phyloP scores from a whole-genome alignment of 2,329 filamentous ascomycete species.

The Phoma herbarum region DNA sequence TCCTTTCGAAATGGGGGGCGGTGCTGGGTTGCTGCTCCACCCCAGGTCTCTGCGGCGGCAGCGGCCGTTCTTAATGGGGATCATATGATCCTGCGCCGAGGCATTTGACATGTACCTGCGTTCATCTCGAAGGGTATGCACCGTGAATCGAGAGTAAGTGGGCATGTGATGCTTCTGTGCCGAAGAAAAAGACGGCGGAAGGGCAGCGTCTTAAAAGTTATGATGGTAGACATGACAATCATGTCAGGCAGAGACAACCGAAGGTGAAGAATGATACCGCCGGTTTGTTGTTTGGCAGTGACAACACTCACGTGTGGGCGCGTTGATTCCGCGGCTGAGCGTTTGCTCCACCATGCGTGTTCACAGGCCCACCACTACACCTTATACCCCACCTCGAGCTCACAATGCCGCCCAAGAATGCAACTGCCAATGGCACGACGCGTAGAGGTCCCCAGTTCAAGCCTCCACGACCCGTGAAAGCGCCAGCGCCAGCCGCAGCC shows the following conservation, averaged over 20 bases:
- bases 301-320: slow-evolving; percentile 3
- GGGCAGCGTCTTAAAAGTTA: no score
- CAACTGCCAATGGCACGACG: slow-evolving; percentile 27
- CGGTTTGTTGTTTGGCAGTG: background rate
- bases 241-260: background rate
- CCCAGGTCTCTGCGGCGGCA: background rate
- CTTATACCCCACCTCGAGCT: slow-evolving; percentile 1
- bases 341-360: slow-evolving; percentile 2
- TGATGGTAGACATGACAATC: background rate
- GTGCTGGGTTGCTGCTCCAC: slow-evolving; percentile 9
- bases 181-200: background rate
- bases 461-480: slow-evolving; percentile 47
- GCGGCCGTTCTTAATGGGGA: slow-evolving; percentile 1
- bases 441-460: slow-evolving; percentile 51
- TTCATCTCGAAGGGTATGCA: background rate
- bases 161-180: background rate
- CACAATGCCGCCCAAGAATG: slow-evolving; percentile 40
- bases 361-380: slow-evolving; percentile 10
- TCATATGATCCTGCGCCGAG: slow-evolving; percentile 9
- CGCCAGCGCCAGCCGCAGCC: slow-evolving; percentile 28
- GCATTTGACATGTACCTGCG: background rate
- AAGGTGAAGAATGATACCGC: background rate
- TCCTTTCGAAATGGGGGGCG: slow-evolving; percentile 11
- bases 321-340: slow-evolving; percentile 3
- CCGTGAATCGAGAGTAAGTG: background rate